Evolutionary conservation across 768 basidiomycete species (phyloP).

Genomic region (Leccinum fibrillosum): DNA sequence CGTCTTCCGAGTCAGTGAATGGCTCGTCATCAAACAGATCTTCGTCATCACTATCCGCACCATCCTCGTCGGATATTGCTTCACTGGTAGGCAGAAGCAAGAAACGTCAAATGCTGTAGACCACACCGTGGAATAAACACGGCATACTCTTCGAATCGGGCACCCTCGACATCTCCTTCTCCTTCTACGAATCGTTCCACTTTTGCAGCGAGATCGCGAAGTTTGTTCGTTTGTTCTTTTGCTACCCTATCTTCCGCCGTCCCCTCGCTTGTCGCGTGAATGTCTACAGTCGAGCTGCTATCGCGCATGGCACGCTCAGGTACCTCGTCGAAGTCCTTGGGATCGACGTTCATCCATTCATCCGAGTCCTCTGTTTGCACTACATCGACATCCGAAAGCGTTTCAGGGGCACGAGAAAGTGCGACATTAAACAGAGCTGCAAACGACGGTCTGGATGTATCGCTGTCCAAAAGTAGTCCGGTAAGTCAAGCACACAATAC

Average conservation of each 20-base stretch:
- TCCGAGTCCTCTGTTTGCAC: constrained; percentile 64
- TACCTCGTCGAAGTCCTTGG: constrained; percentile 71
- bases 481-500: constrained; percentile 2
- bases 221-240: constrained; percentile 61
- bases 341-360: constrained; percentile 82
- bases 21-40: constrained; percentile 44
- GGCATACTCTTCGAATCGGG: constrained; percentile 84
- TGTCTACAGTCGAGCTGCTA: constrained; percentile 10
- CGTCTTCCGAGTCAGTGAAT: constrained; percentile 44
- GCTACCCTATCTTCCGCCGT: constrained; percentile 43
- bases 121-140: not conserved
- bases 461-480: constrained; percentile 31
- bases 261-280: constrained; percentile 37
- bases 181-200: constrained; percentile 91
- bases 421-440: constrained; percentile 68
- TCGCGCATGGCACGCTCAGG: constrained; percentile 43
- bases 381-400: constrained; percentile 13
- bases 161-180: constrained; percentile 86
- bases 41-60: constrained; percentile 19
- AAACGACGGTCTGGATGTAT: constrained; percentile 70
- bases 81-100: constrained; percentile 44
- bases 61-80: constrained; percentile 62
- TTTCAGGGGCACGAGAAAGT: constrained; percentile 41
- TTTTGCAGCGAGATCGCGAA: constrained; percentile 77
- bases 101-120: not conserved